These are phyloP conservation scores for Chrysopogon serrulatus DNA, from an alignment of 176 grass and related monocot species.

Conservation along the genomic window DNA sequence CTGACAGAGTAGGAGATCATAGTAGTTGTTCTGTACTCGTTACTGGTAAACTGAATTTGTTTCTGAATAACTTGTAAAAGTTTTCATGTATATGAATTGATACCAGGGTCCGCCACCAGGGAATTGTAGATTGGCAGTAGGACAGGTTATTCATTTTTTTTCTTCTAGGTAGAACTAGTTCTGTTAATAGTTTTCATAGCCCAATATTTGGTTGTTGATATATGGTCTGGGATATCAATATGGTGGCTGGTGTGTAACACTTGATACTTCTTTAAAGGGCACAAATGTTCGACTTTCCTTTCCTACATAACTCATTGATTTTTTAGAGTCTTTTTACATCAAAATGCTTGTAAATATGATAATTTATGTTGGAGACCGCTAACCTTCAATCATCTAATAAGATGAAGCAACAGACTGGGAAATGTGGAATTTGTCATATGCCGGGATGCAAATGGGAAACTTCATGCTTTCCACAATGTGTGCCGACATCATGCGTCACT, in stretches of 20 bases:
- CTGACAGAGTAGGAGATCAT: neutral
- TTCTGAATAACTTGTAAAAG: neutral
- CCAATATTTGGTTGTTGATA: neutral
- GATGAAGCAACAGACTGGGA: conserved; percentile 61
- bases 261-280: neutral
- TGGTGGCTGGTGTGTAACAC: neutral
- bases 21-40: neutral
- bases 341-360: neutral
- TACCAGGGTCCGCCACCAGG: neutral
- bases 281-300: neutral
- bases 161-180: neutral
- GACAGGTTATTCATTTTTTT: neutral
- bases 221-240: neutral
- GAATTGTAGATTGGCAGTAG: neutral
- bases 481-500: conserved; percentile 88
- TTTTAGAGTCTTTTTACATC: too few relatives aligned
- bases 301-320: neutral
- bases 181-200: neutral
- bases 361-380: conserved; percentile 14
- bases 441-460: conserved; percentile 56
- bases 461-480: conserved; percentile 89
- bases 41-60: neutral
- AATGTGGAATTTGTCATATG: conserved; percentile 82
- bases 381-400: conserved; percentile 42
- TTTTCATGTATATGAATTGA: neutral